These are phyloP conservation scores for Pestalotiopsis sp. DNA, from an alignment of 2,329 filamentous ascomycete species.

Conservation along the genomic window DNA sequence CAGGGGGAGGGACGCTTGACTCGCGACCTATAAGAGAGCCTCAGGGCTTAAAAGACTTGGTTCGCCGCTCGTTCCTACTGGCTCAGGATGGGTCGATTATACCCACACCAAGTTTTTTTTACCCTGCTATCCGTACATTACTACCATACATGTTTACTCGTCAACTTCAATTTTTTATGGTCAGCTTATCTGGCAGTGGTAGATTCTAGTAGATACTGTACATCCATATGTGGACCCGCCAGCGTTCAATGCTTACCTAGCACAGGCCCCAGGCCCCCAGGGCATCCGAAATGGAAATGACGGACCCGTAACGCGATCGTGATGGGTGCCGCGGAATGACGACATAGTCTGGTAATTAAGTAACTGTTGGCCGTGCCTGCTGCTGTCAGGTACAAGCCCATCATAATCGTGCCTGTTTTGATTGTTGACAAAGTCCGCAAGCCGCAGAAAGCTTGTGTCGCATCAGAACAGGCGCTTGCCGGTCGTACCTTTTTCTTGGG, in stretches of 20 bases:
- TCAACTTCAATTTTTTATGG: not conserved
- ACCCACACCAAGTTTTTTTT: not conserved
- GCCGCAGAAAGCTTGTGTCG: not conserved
- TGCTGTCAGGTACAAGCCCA: not conserved
- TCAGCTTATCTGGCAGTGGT: not conserved
- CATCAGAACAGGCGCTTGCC: not conserved
- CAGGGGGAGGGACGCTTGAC: not conserved
- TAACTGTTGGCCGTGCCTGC: not conserved
- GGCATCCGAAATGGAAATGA: not conserved
- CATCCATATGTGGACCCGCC: not conserved
- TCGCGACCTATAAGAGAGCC: not conserved
- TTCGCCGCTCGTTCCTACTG: not conserved
- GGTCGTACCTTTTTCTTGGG: too few species aligned
- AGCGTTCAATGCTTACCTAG: not conserved
- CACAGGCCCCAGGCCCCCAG: not conserved
- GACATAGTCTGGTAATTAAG: not conserved
- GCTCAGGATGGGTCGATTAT: not conserved
- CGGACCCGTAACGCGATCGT: not conserved
- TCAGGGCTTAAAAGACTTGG: not conserved
- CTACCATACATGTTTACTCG: not conserved
- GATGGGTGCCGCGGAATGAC: not conserved
- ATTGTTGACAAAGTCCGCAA: not conserved
- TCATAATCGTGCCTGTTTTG: not conserved
- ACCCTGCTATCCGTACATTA: not conserved
- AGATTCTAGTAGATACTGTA: not conserved